A percentile compares a stretch with the other conserved stretches of the same genome.
Evolutionary conservation across 2,329 filamentous ascomycete species (phyloP).

Genomic region (Teratosphaeria pseudoeucalypti): DNA sequence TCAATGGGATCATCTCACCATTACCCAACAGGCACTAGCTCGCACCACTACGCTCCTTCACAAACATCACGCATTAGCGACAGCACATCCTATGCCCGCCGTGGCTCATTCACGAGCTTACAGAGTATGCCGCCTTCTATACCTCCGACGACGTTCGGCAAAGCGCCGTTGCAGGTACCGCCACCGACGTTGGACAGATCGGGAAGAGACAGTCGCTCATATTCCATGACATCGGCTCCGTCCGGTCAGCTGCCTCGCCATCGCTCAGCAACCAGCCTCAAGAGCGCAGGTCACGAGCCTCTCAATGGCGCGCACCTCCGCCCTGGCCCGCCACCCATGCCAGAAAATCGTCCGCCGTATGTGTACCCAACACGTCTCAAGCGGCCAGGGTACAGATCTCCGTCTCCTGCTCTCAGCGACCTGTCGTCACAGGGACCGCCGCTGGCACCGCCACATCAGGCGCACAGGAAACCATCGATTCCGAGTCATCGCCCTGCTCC

Average conservation of each 20-base stretch:
- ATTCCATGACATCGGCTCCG: constrained; percentile 31
- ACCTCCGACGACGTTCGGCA: constrained; percentile 16
- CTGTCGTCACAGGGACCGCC: constrained; percentile 16
- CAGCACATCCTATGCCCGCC: constrained; percentile 21
- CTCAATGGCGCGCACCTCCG: constrained; percentile 19
- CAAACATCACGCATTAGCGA: constrained; percentile 30
- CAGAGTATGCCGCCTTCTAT: constrained; percentile 32
- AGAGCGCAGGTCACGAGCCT: constrained; percentile 29
- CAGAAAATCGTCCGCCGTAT: constrained; percentile 30
- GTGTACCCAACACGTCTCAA: constrained; percentile 33
- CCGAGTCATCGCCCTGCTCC: constrained; percentile 19
- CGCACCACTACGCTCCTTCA: constrained; percentile 28
- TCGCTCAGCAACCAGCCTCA: constrained; percentile 35
- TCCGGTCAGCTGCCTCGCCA: constrained; percentile 29
- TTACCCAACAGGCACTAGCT: constrained; percentile 16
- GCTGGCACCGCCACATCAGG: constrained; percentile 5
- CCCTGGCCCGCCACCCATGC: constrained; percentile 24
- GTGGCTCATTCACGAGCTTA: constrained; percentile 32
- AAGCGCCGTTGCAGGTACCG: constrained; percentile 11
- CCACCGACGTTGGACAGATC: constrained; percentile 13
- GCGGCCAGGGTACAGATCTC: constrained; percentile 31
- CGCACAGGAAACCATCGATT: background rate
- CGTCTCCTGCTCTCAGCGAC: constrained; percentile 37
- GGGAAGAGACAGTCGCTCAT: constrained; percentile 31
- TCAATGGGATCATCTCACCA: constrained; percentile 25